Base-by-base conservation (phyloP, 495 filamentous ascomycete genomes). In the Aspergillus heteromorphus region DNA sequence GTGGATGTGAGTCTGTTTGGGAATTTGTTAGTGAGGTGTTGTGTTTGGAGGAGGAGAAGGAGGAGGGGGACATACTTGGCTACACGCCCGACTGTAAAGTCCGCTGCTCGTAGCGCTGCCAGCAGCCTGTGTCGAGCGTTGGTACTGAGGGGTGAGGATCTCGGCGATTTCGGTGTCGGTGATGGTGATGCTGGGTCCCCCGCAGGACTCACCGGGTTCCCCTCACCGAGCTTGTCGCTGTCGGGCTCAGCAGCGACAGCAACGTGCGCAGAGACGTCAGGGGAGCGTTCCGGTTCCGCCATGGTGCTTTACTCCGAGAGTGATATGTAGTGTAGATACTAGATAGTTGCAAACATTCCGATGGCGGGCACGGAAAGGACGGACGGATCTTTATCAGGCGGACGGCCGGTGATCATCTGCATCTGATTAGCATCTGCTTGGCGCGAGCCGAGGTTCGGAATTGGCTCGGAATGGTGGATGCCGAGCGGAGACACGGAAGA, bases 81-180 rank as follows among this genome's bases (percentile, higher is more conserved):
- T 40, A 76, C 43, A 7, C 73, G 70, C 7, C 63, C 65, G 21
- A 74, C 63, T 16, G 66, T 68, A 34, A 53, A 59, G 55, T 77
- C 72, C 7, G 67, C 66, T 38, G 68, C 62, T 23, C 41, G 58
- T 18, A 77, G 57, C 7, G 67, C 61, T 49, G 62, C 63, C 42
- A 69, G 57, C 51, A 71, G 51, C 60, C 65, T 67, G 43, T 48
- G 67, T 40, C 53, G 65, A 47, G 61, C 49, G 20, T 6, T n/a
- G 9, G 2, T 27, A 14, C 2, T 45, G n/a, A n/a, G n/a, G n/a
- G 40, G 18, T 17, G 43, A 29, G 5, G 43, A 47, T 29, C 13
- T 23, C 43, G 14, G 51, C 9, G 50, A 20, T 49, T n/a, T n/a
- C n/a, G 49, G 16, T 11, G 53, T 45, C 21, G 55, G 36, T 11